Evolutionary conservation across 768 basidiomycete species (phyloP), one percentile per base, ranked within the genome.

Genomic region (Fistulinella prunicolor): DNA sequence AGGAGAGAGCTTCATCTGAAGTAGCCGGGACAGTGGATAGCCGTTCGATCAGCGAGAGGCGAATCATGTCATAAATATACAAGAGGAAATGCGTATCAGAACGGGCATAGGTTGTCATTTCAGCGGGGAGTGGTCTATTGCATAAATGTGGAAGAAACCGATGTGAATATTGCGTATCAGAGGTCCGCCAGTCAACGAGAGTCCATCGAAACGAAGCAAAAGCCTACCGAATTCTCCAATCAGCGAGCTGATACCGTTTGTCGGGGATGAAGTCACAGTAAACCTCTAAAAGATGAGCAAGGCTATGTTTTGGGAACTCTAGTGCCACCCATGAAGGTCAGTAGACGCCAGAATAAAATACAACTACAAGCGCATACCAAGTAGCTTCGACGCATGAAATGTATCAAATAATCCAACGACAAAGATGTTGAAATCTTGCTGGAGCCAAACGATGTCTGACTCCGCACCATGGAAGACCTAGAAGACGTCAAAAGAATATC

Each of bases 371-470:
- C 17, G 12, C 46, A 42, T 60, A 89, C 89, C 84, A 42, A 98
- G 73, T 1, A 89, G 70, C 60, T 87, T 89, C 0, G 94, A 93
- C 1, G 94, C 95, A 56, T 98, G 93, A 65, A 82, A 97, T 0
- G 96, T 98, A 62, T 99, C 95, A 63, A 99, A 98, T n/a, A 98
- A 69, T 47, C 92, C 90, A 51, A 99, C 94, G 44, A 98, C 75
- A 67, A 92, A 98, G 8, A 98, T 62, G 49, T 89, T 89, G 63
- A 98, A 94, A 63, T 98, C 87, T 66, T 93, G 89, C 64, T 99
- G 95, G 16, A 98, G 78, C 96, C 96, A 98, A 6, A 93, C 72
- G 36, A 98, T 85, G 63, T 99, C 96, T 50, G 85, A 89, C 30
- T 94, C 88, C 1, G 95, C 91, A 22, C 96, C 95, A 67, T 98